Evolutionary conservation across 192 early-diverging fungal genomes (phyloP).

Genomic region (Mortierella hygrophila): DNA sequence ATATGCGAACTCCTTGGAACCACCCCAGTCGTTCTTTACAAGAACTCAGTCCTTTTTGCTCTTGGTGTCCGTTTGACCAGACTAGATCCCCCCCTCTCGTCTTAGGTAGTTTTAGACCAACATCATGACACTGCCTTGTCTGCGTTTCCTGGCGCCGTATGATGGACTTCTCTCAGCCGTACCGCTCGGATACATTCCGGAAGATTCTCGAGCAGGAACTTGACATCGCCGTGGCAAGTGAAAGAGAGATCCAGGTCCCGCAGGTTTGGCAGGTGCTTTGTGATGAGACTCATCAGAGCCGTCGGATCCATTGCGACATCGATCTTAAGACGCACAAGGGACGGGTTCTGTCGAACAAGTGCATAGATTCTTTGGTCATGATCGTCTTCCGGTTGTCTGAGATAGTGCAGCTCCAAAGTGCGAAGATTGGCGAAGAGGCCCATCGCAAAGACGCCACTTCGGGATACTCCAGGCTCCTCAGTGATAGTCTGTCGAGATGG

Average conservation of each 20-base stretch:
- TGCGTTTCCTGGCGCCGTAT: background rate
- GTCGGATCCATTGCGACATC: background rate
- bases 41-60: too few species aligned
- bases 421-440: background rate
- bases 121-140: too few species aligned
- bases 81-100: too few species aligned
- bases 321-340: background rate
- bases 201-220: slow-evolving; percentile 1
- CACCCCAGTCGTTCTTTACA: too few species aligned
- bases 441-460: background rate
- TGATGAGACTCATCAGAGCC: background rate
- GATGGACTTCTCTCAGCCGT: background rate
- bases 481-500: background rate
- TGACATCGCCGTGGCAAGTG: slow-evolving; percentile 1
- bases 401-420: background rate
- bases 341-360: slow-evolving; percentile 2
- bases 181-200: background rate
- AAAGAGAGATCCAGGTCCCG: background rate
- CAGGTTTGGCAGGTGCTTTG: background rate
- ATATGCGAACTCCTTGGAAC: too few species aligned
- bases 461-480: background rate
- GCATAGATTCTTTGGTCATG: background rate
- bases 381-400: too few species aligned
- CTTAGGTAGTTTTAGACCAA: too few species aligned
- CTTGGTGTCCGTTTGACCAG: too few species aligned